Evolutionary conservation across 2,329 filamentous ascomycete species (phyloP).

Genomic region (Septoria petroselini): DNA sequence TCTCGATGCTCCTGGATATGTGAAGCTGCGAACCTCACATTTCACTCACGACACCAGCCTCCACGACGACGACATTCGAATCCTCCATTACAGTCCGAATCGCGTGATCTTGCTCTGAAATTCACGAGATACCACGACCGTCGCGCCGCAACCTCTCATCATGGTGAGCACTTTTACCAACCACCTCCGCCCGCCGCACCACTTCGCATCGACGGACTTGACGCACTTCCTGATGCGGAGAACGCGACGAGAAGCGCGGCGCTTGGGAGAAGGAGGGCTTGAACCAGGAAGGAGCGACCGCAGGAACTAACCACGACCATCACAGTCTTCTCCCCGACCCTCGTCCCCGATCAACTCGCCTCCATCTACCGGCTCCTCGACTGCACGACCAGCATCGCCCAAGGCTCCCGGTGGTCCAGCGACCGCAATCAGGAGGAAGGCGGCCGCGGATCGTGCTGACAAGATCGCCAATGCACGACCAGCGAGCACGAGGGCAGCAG

Average conservation of each 20-base stretch:
- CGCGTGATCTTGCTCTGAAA: not conserved
- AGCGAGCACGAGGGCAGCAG: constrained; percentile 86
- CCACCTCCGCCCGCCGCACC: not conserved
- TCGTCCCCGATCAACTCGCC: constrained; percentile 47
- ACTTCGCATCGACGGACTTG: not conserved
- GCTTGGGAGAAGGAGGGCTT: not conserved
- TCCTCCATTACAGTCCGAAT: not conserved
- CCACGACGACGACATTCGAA: too few relatives aligned
- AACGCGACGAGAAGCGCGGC: not conserved
- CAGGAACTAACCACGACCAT: not conserved
- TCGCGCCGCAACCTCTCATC: constrained; percentile 3
- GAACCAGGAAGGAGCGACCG: not conserved
- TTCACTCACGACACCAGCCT: too few relatives aligned
- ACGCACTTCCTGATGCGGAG: not conserved
- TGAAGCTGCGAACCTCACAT: too few relatives aligned
- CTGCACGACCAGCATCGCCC: constrained; percentile 78
- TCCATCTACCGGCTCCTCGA: constrained; percentile 64
- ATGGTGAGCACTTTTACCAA: constrained; percentile 1
- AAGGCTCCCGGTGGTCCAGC: constrained; percentile 89
- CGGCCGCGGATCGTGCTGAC: constrained; percentile 95
- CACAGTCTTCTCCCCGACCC: constrained; percentile 38
- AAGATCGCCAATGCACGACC: constrained; percentile 92
- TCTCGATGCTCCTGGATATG: too few relatives aligned
- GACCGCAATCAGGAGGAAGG: constrained; percentile 90
- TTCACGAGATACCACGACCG: not conserved